phyloP scores from a whole-genome alignment of 2,329 filamentous ascomycete genomes.

The Aureobasidium sp. region DNA sequence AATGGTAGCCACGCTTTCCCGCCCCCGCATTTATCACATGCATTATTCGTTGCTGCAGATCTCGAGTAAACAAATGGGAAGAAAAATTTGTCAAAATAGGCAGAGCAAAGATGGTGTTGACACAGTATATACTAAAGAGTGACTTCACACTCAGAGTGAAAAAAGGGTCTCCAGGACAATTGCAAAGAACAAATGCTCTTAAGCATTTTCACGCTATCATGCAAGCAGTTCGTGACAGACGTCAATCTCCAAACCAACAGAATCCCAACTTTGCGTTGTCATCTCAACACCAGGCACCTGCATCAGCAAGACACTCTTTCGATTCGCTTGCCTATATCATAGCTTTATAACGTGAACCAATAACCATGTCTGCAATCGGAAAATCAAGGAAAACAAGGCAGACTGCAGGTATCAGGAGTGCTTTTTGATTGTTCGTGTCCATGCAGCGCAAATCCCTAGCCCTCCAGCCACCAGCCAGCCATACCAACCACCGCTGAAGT shows the following conservation, averaged over 20 bases:
- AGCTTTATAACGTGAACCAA: background rate
- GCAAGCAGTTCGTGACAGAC: background rate
- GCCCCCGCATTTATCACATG: conserved; percentile 2
- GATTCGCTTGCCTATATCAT: background rate
- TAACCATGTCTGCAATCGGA: background rate
- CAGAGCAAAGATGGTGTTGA: background rate
- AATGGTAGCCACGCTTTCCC: conserved; percentile 1
- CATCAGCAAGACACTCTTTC: background rate
- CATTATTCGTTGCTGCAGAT: background rate
- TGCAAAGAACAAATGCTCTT: too few species aligned
- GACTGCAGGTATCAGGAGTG: background rate
- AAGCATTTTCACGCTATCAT: background rate
- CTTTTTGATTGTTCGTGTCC: background rate
- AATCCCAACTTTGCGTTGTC: background rate
- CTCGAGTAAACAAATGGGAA: background rate
- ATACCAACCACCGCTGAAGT: background rate
- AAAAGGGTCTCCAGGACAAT: too few species aligned
- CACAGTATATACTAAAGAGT: background rate
- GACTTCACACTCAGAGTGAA: background rate
- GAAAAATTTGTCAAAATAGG: background rate
- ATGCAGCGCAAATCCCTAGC: background rate
- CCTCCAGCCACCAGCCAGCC: background rate
- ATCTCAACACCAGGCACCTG: background rate
- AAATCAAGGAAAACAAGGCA: background rate
- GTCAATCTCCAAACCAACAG: background rate